These are phyloP conservation scores for Monosporascus cannonballus DNA, from an alignment of 2,329 filamentous ascomycete species.

Conservation along the genomic window DNA sequence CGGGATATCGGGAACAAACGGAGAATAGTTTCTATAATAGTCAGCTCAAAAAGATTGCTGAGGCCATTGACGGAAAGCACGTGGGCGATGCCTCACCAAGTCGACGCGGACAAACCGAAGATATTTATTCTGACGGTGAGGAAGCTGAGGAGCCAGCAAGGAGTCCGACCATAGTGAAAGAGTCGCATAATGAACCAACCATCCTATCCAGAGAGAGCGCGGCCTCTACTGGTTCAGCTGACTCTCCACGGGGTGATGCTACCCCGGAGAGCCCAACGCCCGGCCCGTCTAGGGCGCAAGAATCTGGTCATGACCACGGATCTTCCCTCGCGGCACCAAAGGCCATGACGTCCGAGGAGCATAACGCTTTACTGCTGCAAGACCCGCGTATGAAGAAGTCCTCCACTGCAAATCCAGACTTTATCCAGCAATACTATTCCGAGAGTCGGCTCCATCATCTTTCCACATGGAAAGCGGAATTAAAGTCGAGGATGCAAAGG, in stretches of 20 bases:
- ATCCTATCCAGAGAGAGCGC: constrained; percentile 2
- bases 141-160: not conserved
- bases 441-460: constrained; percentile 93
- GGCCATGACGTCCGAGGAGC: constrained; percentile 76
- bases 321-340: constrained; percentile 13
- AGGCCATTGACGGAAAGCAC: constrained; percentile 13
- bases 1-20: constrained; percentile 75
- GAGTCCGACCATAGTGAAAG: not conserved
- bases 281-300: not conserved
- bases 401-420: constrained; percentile 87
- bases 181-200: not conserved
- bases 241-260: constrained; percentile 1
- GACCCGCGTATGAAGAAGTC: constrained; percentile 84
- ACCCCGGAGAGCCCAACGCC: not conserved
- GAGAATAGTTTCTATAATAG: constrained; percentile 76
- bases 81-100: constrained; percentile 10
- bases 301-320: not conserved
- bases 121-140: not conserved
- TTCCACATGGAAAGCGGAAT: constrained; percentile 91
- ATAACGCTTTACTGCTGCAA: constrained; percentile 77
- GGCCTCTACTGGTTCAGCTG: constrained; percentile 6
- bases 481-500: constrained; percentile 83
- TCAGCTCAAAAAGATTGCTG: constrained; percentile 48
- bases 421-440: constrained; percentile 89
- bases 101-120: constrained; percentile 2